Evolutionary conservation across 495 filamentous ascomycete genomes (phyloP), one percentile per base, ranked within the genome.

Genomic region (Tricharina praecox): DNA sequence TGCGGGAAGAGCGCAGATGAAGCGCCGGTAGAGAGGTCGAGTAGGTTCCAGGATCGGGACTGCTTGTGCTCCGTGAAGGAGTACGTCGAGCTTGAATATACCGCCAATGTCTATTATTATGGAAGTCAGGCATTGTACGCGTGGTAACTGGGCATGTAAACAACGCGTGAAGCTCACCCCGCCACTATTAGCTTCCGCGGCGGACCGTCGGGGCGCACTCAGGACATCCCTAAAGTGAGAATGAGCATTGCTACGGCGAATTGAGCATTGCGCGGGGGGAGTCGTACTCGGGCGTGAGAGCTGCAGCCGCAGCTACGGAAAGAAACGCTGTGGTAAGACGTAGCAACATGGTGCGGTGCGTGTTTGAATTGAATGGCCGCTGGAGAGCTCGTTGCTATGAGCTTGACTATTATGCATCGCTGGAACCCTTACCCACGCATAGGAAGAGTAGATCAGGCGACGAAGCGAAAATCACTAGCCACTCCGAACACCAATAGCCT

Each of bases 51-150:
- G 56, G 87, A 79, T 26, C 70, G 70, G 10, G 67, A 79, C 64
- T 81, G 84, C 38, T 72, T 71, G 62, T 94, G 87, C 0, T 74
- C 68, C 38, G 82, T 70, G 64, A 96, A 95, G 18, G 77, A 86
- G 59, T 94, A 96, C 5, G 78, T 76, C 0, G 81, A 82, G 26
- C 49, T 37, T 19, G 47, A 46, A 34, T 60, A 60, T 23, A 59
- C 36, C 18, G 56, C 56, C 23, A 52, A 21, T 41, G 59, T 55
- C n/a, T n/a, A n/a, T n/a, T n/a, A n/a, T n/a, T n/a, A n/a, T n/a
- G n/a, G n/a, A n/a, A n/a, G n/a, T n/a, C n/a, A n/a, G n/a, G n/a
- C n/a, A n/a, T n/a, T n/a, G n/a, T n/a, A n/a, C n/a, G n/a, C n/a
- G n/a, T n/a, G n/a, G n/a, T n/a, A n/a, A n/a, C n/a, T n/a, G n/a